phyloP scores from a whole-genome alignment of 1,284 basidiomycete species.

The Rhodofomes roseus region DNA sequence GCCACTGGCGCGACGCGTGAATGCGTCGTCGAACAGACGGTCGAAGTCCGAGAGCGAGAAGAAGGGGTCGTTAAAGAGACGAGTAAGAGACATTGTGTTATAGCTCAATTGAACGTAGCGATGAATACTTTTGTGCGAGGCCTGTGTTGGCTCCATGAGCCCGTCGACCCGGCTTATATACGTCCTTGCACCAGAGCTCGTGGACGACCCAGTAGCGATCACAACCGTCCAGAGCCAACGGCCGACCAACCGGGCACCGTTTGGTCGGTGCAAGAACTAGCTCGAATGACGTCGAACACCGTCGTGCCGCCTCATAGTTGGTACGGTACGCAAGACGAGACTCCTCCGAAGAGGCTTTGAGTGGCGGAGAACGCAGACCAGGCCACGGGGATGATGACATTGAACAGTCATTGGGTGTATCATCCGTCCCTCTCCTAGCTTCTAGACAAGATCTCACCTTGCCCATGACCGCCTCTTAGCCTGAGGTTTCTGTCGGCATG shows the following conservation, averaged over 20 bases:
- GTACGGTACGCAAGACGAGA: not conserved
- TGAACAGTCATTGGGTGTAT: not conserved
- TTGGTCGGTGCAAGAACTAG: not conserved
- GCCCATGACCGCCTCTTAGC: not conserved
- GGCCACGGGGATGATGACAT: not conserved
- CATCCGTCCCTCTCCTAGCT: not conserved
- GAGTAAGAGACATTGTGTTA: slow-evolving; percentile 4
- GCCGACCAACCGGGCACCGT: not conserved
- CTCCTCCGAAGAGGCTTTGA: not conserved
- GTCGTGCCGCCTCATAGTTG: not conserved
- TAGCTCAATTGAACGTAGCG: not conserved
- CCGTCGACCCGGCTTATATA: not conserved
- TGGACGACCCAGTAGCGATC: not conserved
- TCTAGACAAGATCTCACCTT: not conserved
- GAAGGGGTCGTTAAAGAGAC: slow-evolving; percentile 32
- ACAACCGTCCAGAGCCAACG: not conserved
- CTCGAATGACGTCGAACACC: not conserved
- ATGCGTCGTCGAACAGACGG: slow-evolving; percentile 36
- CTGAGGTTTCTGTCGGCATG: not conserved
- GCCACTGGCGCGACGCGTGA: not conserved
- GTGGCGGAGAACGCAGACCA: not conserved
- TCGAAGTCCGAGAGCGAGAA: slow-evolving; percentile 37
- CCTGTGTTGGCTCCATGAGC: not conserved
- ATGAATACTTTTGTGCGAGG: not conserved
- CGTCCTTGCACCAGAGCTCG: not conserved